A percentile compares a stretch with the other conserved stretches of the same genome.
These are phyloP conservation scores for Mucor plumbeus DNA, from an alignment of 371 early-diverging fungal genomes.

Conservation along the genomic window DNA sequence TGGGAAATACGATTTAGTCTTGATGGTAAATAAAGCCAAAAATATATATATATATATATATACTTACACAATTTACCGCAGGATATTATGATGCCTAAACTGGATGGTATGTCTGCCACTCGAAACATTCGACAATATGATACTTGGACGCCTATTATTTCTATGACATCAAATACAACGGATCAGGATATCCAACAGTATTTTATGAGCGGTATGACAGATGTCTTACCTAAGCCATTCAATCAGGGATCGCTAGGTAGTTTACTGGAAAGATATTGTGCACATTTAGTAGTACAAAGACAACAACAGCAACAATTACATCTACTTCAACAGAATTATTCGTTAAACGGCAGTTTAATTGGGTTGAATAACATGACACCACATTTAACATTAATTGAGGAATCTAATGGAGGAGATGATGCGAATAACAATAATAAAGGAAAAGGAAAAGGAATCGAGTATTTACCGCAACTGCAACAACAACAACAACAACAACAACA, in stretches of 20 bases:
- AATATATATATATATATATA: not conserved
- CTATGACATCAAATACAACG: slow-evolving; percentile 76
- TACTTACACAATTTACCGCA: slow-evolving; percentile 17
- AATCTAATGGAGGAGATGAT: not conserved
- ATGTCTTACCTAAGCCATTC: slow-evolving; percentile 81
- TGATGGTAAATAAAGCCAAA: slow-evolving; percentile 61
- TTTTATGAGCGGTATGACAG: slow-evolving; percentile 78
- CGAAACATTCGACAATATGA: slow-evolving; percentile 77
- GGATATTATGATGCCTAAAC: slow-evolving; percentile 80
- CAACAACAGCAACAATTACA: slow-evolving; percentile 31
- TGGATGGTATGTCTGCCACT: slow-evolving; percentile 79
- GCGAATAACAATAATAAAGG: slow-evolving; percentile 10
- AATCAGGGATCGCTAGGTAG: slow-evolving; percentile 54
- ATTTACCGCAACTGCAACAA: slow-evolving; percentile 7
- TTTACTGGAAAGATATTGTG: slow-evolving; percentile 70
- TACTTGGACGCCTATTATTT: slow-evolving; percentile 75
- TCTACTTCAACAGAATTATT: slow-evolving; percentile 30
- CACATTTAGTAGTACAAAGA: slow-evolving; percentile 52
- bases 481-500: not conserved
- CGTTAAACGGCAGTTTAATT: slow-evolving; percentile 16
- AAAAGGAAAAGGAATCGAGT: slow-evolving; percentile 10
- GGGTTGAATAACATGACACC: slow-evolving; percentile 16
- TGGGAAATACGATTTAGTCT: slow-evolving; percentile 75
- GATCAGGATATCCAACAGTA: slow-evolving; percentile 71
- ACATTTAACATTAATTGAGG: slow-evolving; percentile 28